phyloP scores from a whole-genome alignment of 495 filamentous ascomycete genomes.

The Aspergillus cristatus region DNA sequence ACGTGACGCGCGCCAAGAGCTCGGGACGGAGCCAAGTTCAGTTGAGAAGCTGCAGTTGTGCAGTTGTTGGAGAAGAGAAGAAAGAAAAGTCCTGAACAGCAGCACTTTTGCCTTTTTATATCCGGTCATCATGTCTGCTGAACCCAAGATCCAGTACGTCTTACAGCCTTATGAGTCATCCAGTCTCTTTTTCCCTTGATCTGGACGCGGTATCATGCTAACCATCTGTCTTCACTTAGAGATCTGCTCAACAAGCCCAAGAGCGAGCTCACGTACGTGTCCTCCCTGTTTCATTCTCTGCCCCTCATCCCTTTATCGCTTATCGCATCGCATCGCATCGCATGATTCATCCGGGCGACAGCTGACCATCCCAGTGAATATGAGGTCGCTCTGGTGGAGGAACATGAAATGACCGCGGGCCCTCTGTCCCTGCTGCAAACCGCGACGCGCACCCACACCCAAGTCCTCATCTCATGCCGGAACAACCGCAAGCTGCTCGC shows the following conservation, averaged over 20 bases:
- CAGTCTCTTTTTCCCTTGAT: not conserved
- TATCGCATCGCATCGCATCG: too few relatives aligned
- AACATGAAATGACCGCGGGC: slow-evolving; percentile 81
- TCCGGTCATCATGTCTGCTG: slow-evolving; percentile 52
- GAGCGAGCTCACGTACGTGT: slow-evolving; percentile 67
- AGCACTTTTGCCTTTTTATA: slow-evolving; percentile 24
- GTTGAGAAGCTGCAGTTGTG: slow-evolving; percentile 1
- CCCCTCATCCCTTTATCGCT: slow-evolving; percentile 1
- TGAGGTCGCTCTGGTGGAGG: slow-evolving; percentile 78
- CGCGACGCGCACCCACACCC: slow-evolving; percentile 75
- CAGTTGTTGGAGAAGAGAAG: not conserved
- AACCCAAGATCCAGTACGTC: slow-evolving; percentile 68
- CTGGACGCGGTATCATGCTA: slow-evolving; percentile 16
- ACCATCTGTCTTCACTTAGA: slow-evolving; percentile 37
- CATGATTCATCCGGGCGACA: too few relatives aligned
- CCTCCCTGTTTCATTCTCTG: slow-evolving; percentile 6
- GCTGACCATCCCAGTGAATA: slow-evolving; percentile 53
- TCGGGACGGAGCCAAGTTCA: slow-evolving; percentile 3
- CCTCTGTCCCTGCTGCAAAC: slow-evolving; percentile 89
- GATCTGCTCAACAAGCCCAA: slow-evolving; percentile 75
- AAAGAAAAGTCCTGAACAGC: too few relatives aligned
- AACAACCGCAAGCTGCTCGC: slow-evolving; percentile 82
- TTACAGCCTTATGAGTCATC: slow-evolving; percentile 13
- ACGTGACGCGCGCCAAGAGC: slow-evolving; percentile 12
- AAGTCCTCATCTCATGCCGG: slow-evolving; percentile 83